These are phyloP conservation scores for Blastocystis sp. DNA, from an alignment of 352 stramenopile species.

Conservation along the genomic window DNA sequence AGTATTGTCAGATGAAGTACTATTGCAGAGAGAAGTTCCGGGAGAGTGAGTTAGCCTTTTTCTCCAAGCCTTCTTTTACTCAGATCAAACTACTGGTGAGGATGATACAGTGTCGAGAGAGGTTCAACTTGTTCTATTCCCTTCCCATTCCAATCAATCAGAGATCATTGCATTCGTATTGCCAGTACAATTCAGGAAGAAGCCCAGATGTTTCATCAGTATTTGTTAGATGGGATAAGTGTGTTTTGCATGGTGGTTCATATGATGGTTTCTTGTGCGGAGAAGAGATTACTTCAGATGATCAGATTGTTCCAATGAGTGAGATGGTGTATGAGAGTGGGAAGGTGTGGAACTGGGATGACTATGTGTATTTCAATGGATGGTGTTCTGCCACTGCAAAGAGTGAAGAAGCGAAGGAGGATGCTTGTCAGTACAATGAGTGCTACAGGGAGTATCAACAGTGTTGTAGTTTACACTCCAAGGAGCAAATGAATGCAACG, in stretches of 20 bases:
- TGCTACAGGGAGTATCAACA: not conserved
- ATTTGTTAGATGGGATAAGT: not conserved
- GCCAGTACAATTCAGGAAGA: not conserved
- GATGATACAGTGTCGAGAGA: not conserved
- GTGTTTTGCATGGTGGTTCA: not conserved
- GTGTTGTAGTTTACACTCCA: no score
- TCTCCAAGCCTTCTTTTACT: not conserved
- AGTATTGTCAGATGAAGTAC: not conserved
- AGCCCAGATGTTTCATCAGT: not conserved
- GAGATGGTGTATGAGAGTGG: not conserved
- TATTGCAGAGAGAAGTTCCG: not conserved
- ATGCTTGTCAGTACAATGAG: not conserved
- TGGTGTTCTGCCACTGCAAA: not conserved
- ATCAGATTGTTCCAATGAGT: not conserved
- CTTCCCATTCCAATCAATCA: not conserved
- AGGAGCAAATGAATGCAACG: no score
- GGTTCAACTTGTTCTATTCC: not conserved
- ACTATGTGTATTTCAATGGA: not conserved
- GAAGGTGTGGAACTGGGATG: not conserved
- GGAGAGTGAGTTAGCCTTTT: not conserved
- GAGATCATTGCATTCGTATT: not conserved
- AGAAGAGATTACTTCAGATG: not conserved
- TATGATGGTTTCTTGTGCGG: not conserved
- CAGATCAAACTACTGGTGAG: not conserved
- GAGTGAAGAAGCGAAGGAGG: not conserved